Conservation (phyloP, 2,329 filamentous ascomycete genomes). For the Claviceps citrina region DNA sequence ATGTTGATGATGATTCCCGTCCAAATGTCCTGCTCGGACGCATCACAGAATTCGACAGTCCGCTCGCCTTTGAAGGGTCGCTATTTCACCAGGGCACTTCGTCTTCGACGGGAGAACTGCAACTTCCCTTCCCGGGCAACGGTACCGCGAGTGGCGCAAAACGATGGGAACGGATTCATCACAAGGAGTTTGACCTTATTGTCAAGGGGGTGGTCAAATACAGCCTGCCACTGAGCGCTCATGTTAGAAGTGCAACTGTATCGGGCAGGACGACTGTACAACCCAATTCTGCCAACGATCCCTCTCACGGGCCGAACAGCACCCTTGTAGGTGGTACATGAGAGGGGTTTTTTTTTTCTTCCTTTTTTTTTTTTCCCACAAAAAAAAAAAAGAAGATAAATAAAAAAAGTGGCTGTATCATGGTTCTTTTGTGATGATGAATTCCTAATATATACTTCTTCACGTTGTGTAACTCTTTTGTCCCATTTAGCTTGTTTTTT, state of each 20-base stretch:
- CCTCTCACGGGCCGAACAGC: slow-evolving; percentile 58
- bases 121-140: slow-evolving; percentile 72
- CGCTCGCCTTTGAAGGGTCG: slow-evolving; percentile 76
- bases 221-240: slow-evolving; percentile 45
- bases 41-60: slow-evolving; percentile 73
- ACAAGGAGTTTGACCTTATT: slow-evolving; percentile 87
- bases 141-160: slow-evolving; percentile 71
- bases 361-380: background rate
- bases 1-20: slow-evolving; percentile 45
- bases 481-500: too few relatives aligned
- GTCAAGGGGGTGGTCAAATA: slow-evolving; percentile 86
- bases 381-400: background rate
- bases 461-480: too few relatives aligned
- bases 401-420: background rate
- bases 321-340: slow-evolving; percentile 28
- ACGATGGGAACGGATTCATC: slow-evolving; percentile 78
- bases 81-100: slow-evolving; percentile 63
- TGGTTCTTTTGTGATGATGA: background rate
- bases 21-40: slow-evolving; percentile 88
- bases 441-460: background rate
- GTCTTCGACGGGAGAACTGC: slow-evolving; percentile 66
- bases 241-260: slow-evolving; percentile 42
- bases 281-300: slow-evolving; percentile 45
- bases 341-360: background rate
- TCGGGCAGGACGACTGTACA: slow-evolving; percentile 45